Evolutionary conservation across 805 yeast species (phyloP).

Genomic region (Wickerhamomyces queroliae): DNA sequence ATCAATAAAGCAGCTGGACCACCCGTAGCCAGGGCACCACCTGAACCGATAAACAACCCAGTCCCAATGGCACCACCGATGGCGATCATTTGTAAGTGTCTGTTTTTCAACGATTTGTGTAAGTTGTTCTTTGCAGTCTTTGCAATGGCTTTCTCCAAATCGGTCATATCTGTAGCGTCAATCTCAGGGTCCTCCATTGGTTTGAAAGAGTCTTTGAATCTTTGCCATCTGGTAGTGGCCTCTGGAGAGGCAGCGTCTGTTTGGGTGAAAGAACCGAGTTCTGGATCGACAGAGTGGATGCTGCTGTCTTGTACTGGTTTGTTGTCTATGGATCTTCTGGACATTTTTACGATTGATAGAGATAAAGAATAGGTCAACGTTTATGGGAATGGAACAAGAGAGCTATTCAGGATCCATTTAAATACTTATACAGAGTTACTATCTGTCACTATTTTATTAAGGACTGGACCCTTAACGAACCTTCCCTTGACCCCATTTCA

Average conservation of each 20-base stretch:
- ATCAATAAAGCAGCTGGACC: conserved; percentile 63
- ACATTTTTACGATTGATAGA: no score
- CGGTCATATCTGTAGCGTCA: conserved; percentile 35
- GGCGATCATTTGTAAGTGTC: conserved; percentile 59
- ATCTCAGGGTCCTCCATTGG: conserved; percentile 8
- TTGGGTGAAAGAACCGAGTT: conserved; percentile 1
- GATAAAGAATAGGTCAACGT: no score
- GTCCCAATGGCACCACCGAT: conserved; percentile 73
- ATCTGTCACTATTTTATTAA: no score
- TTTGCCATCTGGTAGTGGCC: conserved; percentile 3
- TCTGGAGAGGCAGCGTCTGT: conserved; percentile 2
- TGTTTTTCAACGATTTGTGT: conserved; percentile 40
- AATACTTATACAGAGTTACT: no score
- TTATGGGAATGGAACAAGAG: no score
- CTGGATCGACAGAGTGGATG: neutral
- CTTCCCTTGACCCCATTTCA: no score
- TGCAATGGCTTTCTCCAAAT: conserved; percentile 43
- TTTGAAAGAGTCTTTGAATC: conserved; percentile 6
- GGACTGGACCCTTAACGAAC: no score
- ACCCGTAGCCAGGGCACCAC: conserved; percentile 49
- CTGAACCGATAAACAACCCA: conserved; percentile 64
- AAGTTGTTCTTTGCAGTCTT: conserved; percentile 45
- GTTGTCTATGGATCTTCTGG: neutral
- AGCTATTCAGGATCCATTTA: no score
- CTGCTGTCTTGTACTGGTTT: neutral